Percentiles rank a stretch among this genome's conserved stretches.
Conservation (phyloP, 2,329 filamentous ascomycete species). For the Sclerotinia minor region DNA sequence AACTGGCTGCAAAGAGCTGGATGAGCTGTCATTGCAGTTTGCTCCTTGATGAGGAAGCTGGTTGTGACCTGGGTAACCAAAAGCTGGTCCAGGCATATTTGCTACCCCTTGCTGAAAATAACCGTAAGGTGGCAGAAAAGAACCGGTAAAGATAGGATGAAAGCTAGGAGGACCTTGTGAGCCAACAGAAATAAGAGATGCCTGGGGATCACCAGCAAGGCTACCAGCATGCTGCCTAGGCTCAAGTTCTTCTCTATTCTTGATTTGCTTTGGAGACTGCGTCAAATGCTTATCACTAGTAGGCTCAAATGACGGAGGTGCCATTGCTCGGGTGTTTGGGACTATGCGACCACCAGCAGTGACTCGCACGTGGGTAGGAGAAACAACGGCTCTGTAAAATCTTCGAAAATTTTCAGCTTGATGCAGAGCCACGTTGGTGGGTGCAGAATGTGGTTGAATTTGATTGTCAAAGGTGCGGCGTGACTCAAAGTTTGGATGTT, state of each 20-base stretch:
- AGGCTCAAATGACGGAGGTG: constrained; percentile 36
- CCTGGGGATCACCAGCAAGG: constrained; percentile 14
- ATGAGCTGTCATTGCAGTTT: constrained; percentile 1
- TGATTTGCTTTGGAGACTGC: constrained; percentile 28
- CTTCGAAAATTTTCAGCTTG: constrained; percentile 65
- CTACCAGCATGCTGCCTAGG: constrained; percentile 7
- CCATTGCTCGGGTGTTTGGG: constrained; percentile 56
- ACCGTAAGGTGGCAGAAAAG: constrained; percentile 29
- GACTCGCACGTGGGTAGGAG: constrained; percentile 65
- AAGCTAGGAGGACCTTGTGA: constrained; percentile 23
- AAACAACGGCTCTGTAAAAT: constrained; percentile 68
- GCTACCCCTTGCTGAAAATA: constrained; percentile 27
- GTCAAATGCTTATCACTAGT: constrained; percentile 36
- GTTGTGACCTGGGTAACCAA: constrained; percentile 24
- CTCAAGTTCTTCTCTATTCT: constrained; percentile 17
- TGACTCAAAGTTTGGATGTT: constrained; percentile 34
- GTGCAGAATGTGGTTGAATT: constrained; percentile 52
- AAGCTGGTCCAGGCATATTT: background rate
- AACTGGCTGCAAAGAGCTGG: constrained; percentile 31
- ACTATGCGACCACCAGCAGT: constrained; percentile 68
- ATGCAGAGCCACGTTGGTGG: constrained; percentile 54
- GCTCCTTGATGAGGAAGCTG: constrained; percentile 7
- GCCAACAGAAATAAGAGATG: constrained; percentile 7
- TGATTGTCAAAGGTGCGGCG: constrained; percentile 39
- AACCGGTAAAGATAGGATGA: constrained; percentile 28